These are phyloP conservation scores for Neonectria coccinea DNA, from an alignment of 2,329 filamentous ascomycete genomes.

Conservation along the genomic window DNA sequence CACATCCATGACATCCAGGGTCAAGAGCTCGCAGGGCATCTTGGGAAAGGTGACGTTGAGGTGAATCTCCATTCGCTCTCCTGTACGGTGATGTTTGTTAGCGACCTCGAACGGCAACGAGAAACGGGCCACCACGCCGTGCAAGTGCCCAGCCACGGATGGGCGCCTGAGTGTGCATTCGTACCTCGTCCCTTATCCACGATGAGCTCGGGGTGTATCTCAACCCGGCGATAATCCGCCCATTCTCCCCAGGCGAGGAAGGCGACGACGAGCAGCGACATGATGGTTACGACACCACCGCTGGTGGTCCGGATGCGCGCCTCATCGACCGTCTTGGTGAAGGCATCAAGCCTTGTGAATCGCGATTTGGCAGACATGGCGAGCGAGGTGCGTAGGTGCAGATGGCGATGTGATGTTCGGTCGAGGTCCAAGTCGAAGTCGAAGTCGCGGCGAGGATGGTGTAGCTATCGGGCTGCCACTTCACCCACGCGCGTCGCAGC, in stretches of 20 bases:
- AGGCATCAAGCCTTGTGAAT: slow-evolving; percentile 97
- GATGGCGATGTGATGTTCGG: background rate
- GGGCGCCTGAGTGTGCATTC: slow-evolving; percentile 32
- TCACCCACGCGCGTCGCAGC: background rate
- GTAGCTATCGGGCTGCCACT: background rate
- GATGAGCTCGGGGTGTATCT: slow-evolving; percentile 90
- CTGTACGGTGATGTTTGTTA: slow-evolving; percentile 56
- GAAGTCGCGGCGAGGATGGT: background rate
- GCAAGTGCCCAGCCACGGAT: background rate
- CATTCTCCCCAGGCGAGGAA: slow-evolving; percentile 96
- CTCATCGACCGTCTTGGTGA: slow-evolving; percentile 99
- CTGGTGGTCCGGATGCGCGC: slow-evolving; percentile 95
- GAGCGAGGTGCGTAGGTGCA: slow-evolving; percentile 16
- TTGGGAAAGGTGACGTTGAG: slow-evolving; percentile 96
- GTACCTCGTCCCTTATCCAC: slow-evolving; percentile 96
- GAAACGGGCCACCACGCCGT: background rate
- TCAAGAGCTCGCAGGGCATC: slow-evolving; percentile 93
- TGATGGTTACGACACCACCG: slow-evolving; percentile 93
- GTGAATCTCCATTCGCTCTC: slow-evolving; percentile 99
- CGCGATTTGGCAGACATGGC: slow-evolving; percentile 90
- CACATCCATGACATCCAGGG: slow-evolving; percentile 98
- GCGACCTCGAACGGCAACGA: slow-evolving; percentile 24
- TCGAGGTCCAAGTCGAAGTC: background rate
- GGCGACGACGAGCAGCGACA: slow-evolving; percentile 87
- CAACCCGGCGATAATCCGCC: slow-evolving; percentile 87